These are phyloP conservation scores for Backusella mclennaniae DNA, from an alignment of 192 early-diverging fungal species.

Conservation along the genomic window DNA sequence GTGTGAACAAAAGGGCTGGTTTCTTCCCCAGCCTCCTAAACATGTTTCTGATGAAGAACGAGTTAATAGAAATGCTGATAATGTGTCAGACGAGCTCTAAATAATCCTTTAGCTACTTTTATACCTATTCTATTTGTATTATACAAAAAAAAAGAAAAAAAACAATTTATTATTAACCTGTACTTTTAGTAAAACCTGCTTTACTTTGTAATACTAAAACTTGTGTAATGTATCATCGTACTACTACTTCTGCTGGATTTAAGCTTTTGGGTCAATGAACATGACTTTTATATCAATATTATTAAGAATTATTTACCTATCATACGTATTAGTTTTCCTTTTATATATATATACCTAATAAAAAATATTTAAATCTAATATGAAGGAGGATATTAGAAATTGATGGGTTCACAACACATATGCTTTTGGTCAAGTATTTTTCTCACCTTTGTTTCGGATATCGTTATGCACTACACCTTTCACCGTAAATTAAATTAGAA, in stretches of 20 bases:
- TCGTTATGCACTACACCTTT: too few relatives aligned
- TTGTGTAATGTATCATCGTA: background rate
- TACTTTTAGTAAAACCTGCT: background rate
- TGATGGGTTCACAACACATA: too few relatives aligned
- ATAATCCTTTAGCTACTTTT: background rate
- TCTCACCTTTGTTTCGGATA: too few relatives aligned
- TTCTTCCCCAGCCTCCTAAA: background rate
- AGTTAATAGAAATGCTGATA: background rate
- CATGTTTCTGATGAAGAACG: constrained; percentile 4
- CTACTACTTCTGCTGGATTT: background rate
- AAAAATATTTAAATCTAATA: too few relatives aligned
- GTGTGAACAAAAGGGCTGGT: background rate
- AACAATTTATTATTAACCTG: background rate
- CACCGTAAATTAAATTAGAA: too few relatives aligned
- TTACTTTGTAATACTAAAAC: background rate
- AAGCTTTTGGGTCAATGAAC: background rate
- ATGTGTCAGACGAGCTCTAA: background rate
- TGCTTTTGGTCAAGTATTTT: too few relatives aligned
- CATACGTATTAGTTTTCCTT: background rate
- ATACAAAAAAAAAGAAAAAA: background rate
- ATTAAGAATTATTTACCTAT: background rate
- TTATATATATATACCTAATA: background rate
- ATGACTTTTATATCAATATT: background rate
- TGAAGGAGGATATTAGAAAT: too few relatives aligned
- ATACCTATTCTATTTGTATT: background rate